phyloP scores from a whole-genome alignment of 176 grass and related monocot genomes.

The Carex cristatella region DNA sequence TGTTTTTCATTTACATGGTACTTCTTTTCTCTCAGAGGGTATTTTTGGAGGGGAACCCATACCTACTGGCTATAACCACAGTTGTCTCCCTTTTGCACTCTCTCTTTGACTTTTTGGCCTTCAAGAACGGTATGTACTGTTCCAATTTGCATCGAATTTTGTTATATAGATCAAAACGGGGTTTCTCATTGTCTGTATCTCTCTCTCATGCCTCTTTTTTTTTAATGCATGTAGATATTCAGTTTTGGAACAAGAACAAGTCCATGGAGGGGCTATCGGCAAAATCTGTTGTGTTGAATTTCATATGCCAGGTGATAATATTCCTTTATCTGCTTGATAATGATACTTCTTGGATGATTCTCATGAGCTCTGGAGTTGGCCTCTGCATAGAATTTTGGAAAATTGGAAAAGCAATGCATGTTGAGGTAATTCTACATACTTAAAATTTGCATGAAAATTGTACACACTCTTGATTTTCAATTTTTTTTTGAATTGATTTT shows the following conservation, averaged over 20 bases:
- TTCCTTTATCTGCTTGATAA: slow-evolving; percentile 98
- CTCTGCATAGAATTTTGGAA: slow-evolving; percentile 99
- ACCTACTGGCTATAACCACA: slow-evolving; percentile 75
- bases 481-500: neutral
- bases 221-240: slow-evolving; percentile 66
- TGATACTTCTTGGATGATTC: slow-evolving; percentile 99
- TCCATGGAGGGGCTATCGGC: slow-evolving; percentile 98
- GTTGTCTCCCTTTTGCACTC: slow-evolving; percentile 86
- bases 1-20: slow-evolving; percentile 7
- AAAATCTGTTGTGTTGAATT: slow-evolving; percentile 97
- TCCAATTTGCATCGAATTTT: neutral
- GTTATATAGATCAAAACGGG: slow-evolving; percentile 2
- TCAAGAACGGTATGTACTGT: slow-evolving; percentile 78
- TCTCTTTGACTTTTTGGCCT: slow-evolving; percentile 97
- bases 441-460: neutral
- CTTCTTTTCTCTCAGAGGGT: slow-evolving; percentile 57
- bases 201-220: neutral
- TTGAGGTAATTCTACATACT: slow-evolving; percentile 48
- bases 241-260: slow-evolving; percentile 99
- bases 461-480: neutral
- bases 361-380: slow-evolving; percentile 87
- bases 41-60: slow-evolving; percentile 98
- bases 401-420: slow-evolving; percentile 99
- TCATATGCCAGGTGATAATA: slow-evolving; percentile 82
- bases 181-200: neutral